Evolutionary conservation across 1,284 basidiomycete species (phyloP).

Genomic region (Vanrija humicola): DNA sequence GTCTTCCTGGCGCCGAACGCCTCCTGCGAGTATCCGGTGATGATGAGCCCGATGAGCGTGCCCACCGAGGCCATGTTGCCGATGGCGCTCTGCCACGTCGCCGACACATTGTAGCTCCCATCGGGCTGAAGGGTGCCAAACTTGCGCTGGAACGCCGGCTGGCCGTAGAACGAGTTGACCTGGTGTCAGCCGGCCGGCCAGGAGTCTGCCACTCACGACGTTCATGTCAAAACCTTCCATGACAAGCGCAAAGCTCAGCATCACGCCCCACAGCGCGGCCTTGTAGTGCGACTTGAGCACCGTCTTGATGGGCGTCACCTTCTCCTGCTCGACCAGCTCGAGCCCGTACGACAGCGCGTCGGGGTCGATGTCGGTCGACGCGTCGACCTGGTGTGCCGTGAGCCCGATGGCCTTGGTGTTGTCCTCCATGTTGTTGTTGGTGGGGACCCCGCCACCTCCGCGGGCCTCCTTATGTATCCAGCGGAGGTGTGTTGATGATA

Average conservation of each 20-base stretch:
- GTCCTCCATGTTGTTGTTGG: neutral
- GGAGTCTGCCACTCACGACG: neutral
- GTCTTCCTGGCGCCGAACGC: constrained; percentile 40
- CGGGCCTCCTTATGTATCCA: no score
- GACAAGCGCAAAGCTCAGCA: constrained; percentile 20
- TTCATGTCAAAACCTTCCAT: constrained; percentile 8
- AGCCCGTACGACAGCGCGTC: constrained; percentile 4
- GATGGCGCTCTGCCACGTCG: constrained; percentile 45
- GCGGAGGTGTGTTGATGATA: no score
- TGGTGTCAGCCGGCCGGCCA: neutral
- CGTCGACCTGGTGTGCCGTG: constrained; percentile 2
- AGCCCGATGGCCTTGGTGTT: constrained; percentile 6
- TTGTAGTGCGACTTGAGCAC: constrained; percentile 19
- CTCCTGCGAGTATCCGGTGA: constrained; percentile 31
- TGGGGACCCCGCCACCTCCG: no score
- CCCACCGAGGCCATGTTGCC: constrained; percentile 27
- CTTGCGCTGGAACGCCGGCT: constrained; percentile 32
- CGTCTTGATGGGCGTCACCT: constrained; percentile 6
- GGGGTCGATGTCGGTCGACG: constrained; percentile 1
- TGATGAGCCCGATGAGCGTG: constrained; percentile 24
- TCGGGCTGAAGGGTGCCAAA: constrained; percentile 15
- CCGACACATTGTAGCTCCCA: constrained; percentile 12
- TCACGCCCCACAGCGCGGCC: constrained; percentile 16
- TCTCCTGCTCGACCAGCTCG: constrained; percentile 6
- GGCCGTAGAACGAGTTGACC: constrained; percentile 37